Conservation (phyloP, 2,329 filamentous ascomycete genomes). For the Penicillium nordicum region DNA sequence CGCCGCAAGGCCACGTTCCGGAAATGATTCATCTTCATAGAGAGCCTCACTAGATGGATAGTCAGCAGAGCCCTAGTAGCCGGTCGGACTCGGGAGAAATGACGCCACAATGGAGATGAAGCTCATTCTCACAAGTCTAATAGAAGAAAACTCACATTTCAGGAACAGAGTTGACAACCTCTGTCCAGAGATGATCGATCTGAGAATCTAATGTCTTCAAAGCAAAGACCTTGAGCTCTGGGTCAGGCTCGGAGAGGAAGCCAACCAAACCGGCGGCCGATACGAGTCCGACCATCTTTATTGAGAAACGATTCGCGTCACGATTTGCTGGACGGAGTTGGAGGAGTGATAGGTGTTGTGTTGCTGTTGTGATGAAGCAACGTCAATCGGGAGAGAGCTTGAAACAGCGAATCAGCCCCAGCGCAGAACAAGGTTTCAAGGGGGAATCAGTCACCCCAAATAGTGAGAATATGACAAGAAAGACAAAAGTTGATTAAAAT, state of each 20-base stretch:
- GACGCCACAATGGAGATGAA: conserved; percentile 1
- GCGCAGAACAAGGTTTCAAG: conserved; percentile 8
- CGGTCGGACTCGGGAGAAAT: conserved; percentile 3
- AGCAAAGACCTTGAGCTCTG: conserved; percentile 90
- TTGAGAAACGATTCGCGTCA: conserved; percentile 15
- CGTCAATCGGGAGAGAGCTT: conserved; percentile 31
- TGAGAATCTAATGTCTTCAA: conserved; percentile 93
- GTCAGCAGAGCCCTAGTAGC: conserved; percentile 14
- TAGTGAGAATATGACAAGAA: conserved; percentile 6
- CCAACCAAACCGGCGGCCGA: conserved; percentile 93
- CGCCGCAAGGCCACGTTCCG: conserved; percentile 88
- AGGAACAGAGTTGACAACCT: conserved; percentile 86
- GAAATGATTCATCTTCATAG: conserved; percentile 93
- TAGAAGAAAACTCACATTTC: conserved; percentile 70
- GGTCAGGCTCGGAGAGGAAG: conserved; percentile 91
- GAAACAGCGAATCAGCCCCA: conserved; percentile 21
- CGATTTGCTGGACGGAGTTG: conserved; percentile 11
- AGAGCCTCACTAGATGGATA: conserved; percentile 71
- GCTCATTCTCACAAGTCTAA: background rate
- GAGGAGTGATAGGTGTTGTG: conserved; percentile 17
- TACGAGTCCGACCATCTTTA: conserved; percentile 81
- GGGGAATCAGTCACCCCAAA: conserved; percentile 3
- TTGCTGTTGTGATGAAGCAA: conserved; percentile 32
- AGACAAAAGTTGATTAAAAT: conserved; percentile 12
- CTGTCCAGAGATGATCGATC: conserved; percentile 95